Conservation (phyloP, 2,329 filamentous ascomycete species). For the Dactylonectria macrodidyma region DNA sequence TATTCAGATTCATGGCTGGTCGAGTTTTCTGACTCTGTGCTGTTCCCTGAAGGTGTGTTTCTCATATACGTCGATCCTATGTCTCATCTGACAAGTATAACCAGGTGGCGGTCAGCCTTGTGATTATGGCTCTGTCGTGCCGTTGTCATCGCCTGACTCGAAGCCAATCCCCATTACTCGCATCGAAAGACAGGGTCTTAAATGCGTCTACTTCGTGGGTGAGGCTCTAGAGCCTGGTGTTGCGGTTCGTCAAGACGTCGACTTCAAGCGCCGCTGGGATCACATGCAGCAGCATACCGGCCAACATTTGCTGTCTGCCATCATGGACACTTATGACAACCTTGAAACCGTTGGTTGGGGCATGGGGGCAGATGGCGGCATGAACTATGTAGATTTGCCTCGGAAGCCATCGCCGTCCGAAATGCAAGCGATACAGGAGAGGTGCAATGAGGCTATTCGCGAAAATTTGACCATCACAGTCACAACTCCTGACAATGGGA, state of each 20-base stretch:
- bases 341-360: slow-evolving; percentile 51
- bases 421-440: slow-evolving; percentile 43
- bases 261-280: slow-evolving; percentile 51
- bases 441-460: slow-evolving; percentile 47
- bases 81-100: neutral
- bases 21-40: slow-evolving; percentile 50
- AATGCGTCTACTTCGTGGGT: slow-evolving; percentile 44
- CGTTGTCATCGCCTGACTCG: slow-evolving; percentile 23
- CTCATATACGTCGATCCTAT: neutral
- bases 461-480: slow-evolving; percentile 44
- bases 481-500: slow-evolving; percentile 43
- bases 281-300: slow-evolving; percentile 54
- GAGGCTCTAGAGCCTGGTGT: slow-evolving; percentile 37
- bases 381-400: slow-evolving; percentile 52
- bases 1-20: slow-evolving; percentile 47
- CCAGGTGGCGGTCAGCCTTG: slow-evolving; percentile 52
- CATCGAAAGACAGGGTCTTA: slow-evolving; percentile 47
- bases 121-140: slow-evolving; percentile 46
- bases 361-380: slow-evolving; percentile 45
- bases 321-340: slow-evolving; percentile 46
- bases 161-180: slow-evolving; percentile 41
- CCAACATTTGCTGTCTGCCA: slow-evolving; percentile 51
- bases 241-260: slow-evolving; percentile 45
- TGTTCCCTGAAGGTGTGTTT: slow-evolving; percentile 49
- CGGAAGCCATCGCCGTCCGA: slow-evolving; percentile 47